Conservation (phyloP, 495 filamentous ascomycete species). For the Thozetella sp. region DNA sequence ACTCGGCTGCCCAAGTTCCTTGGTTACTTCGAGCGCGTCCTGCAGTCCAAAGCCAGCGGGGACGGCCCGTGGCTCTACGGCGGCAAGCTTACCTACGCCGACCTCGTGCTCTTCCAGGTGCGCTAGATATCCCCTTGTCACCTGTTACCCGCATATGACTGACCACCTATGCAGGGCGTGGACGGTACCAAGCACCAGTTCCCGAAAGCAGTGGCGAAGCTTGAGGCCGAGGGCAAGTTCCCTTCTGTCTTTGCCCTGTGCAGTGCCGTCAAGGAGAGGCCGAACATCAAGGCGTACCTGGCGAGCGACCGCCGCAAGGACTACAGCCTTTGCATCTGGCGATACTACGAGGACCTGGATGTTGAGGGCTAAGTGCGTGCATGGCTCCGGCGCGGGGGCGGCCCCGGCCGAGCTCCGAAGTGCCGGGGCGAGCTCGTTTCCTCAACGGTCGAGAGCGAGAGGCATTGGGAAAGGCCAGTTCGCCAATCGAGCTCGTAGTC, state of each 20-base stretch:
- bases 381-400: neutral
- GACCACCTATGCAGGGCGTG: constrained; percentile 28
- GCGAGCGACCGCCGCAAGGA: constrained; percentile 54
- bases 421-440: too few relatives aligned
- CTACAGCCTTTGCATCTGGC: constrained; percentile 58
- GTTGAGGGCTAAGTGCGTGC: constrained; percentile 19
- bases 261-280: constrained; percentile 52
- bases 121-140: constrained; percentile 6
- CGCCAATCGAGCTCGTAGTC: too few relatives aligned
- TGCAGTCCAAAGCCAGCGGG: constrained; percentile 53
- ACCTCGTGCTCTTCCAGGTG: constrained; percentile 70
- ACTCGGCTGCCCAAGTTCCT: constrained; percentile 68
- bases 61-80: constrained; percentile 62
- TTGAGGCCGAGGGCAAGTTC: constrained; percentile 48
- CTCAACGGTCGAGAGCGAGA: too few relatives aligned
- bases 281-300: constrained; percentile 61
- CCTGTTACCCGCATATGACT: neutral
- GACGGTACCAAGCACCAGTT: constrained; percentile 62
- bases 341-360: constrained; percentile 66
- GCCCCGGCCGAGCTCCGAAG: too few relatives aligned
- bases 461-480: too few relatives aligned
- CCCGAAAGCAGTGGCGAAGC: constrained; percentile 55
- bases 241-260: constrained; percentile 55
- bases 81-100: constrained; percentile 61
- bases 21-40: constrained; percentile 63